phyloP scores from a whole-genome alignment of 129 eudicot species.

The Tagetes erecta region DNA sequence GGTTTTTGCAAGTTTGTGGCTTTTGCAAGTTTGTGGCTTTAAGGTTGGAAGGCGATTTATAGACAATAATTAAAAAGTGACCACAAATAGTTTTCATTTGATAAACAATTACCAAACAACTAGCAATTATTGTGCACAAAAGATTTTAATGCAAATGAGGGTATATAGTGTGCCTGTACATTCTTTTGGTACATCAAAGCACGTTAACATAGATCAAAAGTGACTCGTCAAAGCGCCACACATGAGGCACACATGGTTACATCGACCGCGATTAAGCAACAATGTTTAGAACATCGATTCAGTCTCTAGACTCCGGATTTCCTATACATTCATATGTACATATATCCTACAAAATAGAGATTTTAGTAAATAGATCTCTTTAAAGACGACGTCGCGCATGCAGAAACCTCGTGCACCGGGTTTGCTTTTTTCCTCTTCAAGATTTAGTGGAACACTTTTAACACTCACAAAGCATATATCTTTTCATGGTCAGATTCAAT shows the following conservation, averaged over 20 bases:
- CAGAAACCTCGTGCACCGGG: background rate
- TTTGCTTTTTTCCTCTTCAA: background rate
- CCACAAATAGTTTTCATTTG: too few species aligned
- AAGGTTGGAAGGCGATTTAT: too few species aligned
- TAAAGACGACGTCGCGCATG: background rate
- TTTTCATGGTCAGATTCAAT: constrained; percentile 77
- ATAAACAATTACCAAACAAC: too few species aligned
- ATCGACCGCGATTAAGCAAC: constrained; percentile 5
- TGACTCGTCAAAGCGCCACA: background rate
- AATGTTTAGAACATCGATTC: constrained; percentile 5
- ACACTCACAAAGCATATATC: constrained; percentile 71
- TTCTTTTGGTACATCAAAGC: too few species aligned
- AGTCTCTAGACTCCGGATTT: background rate
- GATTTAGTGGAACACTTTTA: background rate
- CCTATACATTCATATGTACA: constrained; percentile 38
- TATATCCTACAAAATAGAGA: constrained; percentile 35
- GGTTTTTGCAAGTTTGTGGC: too few species aligned
- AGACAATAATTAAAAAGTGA: too few species aligned
- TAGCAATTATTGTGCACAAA: too few species aligned
- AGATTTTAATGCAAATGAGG: too few species aligned
- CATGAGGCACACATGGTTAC: constrained; percentile 5
- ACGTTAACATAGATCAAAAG: too few species aligned
- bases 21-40: too few species aligned
- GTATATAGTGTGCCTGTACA: too few species aligned
- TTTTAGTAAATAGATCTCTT: constrained; percentile 23